These are phyloP conservation scores for Pseudognaphalium luteoalbum DNA, from an alignment of 129 eudicot genomes.

Conservation along the genomic window DNA sequence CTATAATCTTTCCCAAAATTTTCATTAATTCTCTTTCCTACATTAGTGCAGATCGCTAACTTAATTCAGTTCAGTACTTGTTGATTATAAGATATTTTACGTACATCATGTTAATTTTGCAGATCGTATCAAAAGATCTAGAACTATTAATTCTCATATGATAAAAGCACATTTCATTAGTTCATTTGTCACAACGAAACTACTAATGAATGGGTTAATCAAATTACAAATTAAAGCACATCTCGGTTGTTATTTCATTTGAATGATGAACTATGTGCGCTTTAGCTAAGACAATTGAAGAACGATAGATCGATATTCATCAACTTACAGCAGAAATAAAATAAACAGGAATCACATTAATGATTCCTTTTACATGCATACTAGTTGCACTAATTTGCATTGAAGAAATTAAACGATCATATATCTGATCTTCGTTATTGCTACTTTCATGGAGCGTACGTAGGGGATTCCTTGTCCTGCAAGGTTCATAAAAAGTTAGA, in stretches of 20 bases:
- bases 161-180: neutral
- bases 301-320: neutral
- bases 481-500: slow-evolving; percentile 4
- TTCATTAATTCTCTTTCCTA: too few relatives aligned
- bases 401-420: neutral
- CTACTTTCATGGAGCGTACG: slow-evolving; percentile 12
- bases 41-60: too few relatives aligned
- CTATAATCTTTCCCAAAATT: too few relatives aligned
- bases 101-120: too few relatives aligned
- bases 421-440: slow-evolving; percentile 8
- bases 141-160: too few relatives aligned
- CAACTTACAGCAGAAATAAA: slow-evolving; percentile 16
- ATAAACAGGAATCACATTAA: slow-evolving; percentile 16
- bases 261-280: neutral
- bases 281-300: slow-evolving; percentile 4
- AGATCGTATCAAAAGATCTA: too few relatives aligned
- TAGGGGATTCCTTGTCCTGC: slow-evolving; percentile 41
- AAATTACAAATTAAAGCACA: neutral
- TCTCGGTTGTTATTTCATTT: slow-evolving; percentile 5
- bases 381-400: slow-evolving; percentile 20
- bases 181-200: neutral
- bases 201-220: neutral
- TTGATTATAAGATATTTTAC: too few relatives aligned
- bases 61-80: too few relatives aligned
- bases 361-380: slow-evolving; percentile 17